Evolutionary conservation across 2,329 filamentous ascomycete species (phyloP), one percentile per base, ranked within the genome.

Genomic region (Paracorniculantispora psalliotae): DNA sequence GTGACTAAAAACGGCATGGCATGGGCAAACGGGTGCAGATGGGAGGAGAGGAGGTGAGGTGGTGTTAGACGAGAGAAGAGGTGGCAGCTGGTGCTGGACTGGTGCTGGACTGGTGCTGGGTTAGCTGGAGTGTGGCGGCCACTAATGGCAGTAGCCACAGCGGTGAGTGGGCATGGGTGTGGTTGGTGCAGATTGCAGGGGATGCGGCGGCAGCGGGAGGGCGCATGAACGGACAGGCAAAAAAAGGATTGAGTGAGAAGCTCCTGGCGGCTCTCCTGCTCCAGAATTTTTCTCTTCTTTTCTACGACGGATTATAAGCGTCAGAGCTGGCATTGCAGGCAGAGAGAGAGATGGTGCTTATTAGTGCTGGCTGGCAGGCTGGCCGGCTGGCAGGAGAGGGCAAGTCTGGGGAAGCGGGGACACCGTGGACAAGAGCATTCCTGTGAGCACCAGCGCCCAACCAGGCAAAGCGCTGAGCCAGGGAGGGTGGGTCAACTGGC

Each of bases 401-500:
- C 44, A 37, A 59, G 49, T 54, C 57, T 43, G 57, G 57, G 57
- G 57, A 59, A 59, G 57, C 57, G 57, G 57, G 50, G 50, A 35
- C 28, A 33, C 41, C 23, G 43, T n/a, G 33, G 51, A 39, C 54
- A 23, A n/a, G 30, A 25, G 30, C 53, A 48, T 57, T 56, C 46
- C 25, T 44, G 55, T 50, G 44, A 41, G 35, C 58, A 39, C 58
- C 58, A 56, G 44, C 21, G 46, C 58, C 44, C 33, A 60, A 56
- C 53, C 59, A 53, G 53, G 53, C 33, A 57, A 56, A 39, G 52
- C 50, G 58, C 30, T 17, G n/a, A 39, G n/a, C 19, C 25, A 44
- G 35, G 58, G 35, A 17, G 35, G 28, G 58, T 53, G 59, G 53
- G 37, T 12, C 39, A 19, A 15, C 28, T 3, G 19, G 39, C n/a